A percentile compares a stretch with the other conserved stretches of the same genome.
Conservation (phyloP, 2,329 filamentous ascomycete genomes). For the Diaporthe sp. region DNA sequence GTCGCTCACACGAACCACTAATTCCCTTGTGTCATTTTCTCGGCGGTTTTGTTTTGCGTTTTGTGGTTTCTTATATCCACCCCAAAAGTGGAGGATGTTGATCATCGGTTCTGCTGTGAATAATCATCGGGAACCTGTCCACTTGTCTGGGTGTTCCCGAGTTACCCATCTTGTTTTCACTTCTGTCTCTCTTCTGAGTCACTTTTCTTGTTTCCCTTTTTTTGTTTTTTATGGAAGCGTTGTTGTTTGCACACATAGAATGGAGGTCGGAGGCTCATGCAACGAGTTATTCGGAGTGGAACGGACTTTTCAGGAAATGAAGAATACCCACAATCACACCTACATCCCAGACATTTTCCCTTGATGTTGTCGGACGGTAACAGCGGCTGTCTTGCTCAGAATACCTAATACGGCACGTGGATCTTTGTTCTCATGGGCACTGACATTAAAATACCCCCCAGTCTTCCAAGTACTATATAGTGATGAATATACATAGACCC, state of each 20-base stretch:
- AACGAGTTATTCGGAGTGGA: slow-evolving; percentile 29
- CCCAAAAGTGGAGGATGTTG: slow-evolving; percentile 22
- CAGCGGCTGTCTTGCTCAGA: slow-evolving; percentile 13
- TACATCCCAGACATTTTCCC: slow-evolving; percentile 5
- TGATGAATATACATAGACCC: slow-evolving; percentile 30
- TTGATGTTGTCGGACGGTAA: slow-evolving; percentile 12
- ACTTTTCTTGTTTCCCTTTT: background rate
- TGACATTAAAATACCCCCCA: slow-evolving; percentile 13
- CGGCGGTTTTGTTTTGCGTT: slow-evolving; percentile 15
- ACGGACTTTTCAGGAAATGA: slow-evolving; percentile 30
- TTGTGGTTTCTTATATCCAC: background rate
- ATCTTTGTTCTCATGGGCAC: slow-evolving; percentile 20
- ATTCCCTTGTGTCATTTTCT: slow-evolving; percentile 30
- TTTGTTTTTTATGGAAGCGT: slow-evolving; percentile 28
- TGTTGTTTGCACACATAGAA: slow-evolving; percentile 27
- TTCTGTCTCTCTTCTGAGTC: background rate
- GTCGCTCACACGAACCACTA: slow-evolving; percentile 26
- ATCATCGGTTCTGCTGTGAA: slow-evolving; percentile 31
- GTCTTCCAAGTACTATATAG: slow-evolving; percentile 23
- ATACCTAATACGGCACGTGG: slow-evolving; percentile 20
- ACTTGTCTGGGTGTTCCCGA: slow-evolving; percentile 4
- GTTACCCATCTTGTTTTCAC: background rate
- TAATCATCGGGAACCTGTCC: background rate
- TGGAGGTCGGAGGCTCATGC: slow-evolving; percentile 21
- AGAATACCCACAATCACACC: slow-evolving; percentile 32